Evolutionary conservation across 768 basidiomycete genomes (phyloP).

Genomic region (Suillus bovinus): DNA sequence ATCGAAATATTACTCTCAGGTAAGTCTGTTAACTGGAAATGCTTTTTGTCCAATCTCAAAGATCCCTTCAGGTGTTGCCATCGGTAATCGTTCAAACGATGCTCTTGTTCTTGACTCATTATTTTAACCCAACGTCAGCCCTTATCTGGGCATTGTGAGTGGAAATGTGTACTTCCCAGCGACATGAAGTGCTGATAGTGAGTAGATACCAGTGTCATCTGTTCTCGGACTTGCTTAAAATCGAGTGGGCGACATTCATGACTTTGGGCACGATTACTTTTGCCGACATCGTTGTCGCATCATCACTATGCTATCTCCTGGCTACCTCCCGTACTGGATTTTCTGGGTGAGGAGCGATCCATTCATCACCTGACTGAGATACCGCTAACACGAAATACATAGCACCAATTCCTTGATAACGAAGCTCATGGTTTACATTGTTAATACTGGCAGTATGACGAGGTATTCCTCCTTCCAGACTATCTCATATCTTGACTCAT

Average conservation of each 20-base stretch:
- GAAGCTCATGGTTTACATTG: background rate
- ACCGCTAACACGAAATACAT: background rate
- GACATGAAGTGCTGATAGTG: background rate
- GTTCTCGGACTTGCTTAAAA: background rate
- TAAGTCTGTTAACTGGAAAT: background rate
- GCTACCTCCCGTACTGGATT: constrained; percentile 5
- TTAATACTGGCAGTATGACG: constrained; percentile 6
- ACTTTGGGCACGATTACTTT: background rate
- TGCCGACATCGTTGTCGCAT: background rate
- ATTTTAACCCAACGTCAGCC: background rate
- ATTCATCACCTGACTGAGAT: background rate
- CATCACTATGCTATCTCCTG: constrained; percentile 8
- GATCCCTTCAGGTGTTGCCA: background rate
- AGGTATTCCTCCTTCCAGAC: background rate
- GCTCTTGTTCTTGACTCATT: background rate
- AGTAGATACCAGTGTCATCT: constrained; percentile 2
- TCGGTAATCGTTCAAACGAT: background rate
- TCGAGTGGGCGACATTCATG: constrained; percentile 4
- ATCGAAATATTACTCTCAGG: background rate
- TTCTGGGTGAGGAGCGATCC: background rate
- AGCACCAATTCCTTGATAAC: constrained; percentile 9
- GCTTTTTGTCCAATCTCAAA: background rate
- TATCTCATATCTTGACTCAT: background rate
- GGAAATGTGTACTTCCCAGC: background rate
- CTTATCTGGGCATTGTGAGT: constrained; percentile 4